Evolutionary conservation across 352 stramenopile species (phyloP), one percentile per base, ranked within the genome.

Genomic region (Phytophthora chlamydospora): DNA sequence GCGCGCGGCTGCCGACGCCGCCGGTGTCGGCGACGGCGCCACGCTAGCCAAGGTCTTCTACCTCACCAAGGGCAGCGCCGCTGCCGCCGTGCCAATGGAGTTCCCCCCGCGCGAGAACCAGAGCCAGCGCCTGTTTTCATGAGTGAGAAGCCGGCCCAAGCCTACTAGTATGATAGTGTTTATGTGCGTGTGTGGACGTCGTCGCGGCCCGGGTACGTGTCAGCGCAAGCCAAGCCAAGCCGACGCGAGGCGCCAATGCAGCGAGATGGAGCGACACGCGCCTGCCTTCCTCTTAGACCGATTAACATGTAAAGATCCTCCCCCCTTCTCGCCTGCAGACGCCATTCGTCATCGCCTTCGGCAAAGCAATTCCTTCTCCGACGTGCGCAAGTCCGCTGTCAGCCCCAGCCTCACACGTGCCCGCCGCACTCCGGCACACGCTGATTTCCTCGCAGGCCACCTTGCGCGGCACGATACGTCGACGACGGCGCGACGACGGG

Each of bases 21-120:
- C 70, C 10, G 45, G 51, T 0, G 50, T 71, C 1, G 48, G 38
- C 13, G 55, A 67, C 42, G 60, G 60, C n/a, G 24, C 41, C 16
- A 64, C 70, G 41, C 45, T 78, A 39, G 70, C 70, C 60, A 75
- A 69, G 49, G 58, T 73, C 16, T 78, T 75, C 35, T 78, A 62
- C 41, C 19, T 78, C 42, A 73, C 70, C 3, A 66, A 64, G 35
- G 53, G 66, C 40, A 75, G 58, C 55, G 66, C 60, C 4, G 58
- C 58, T 0, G 49, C 58, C 3, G 70, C 70, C 4, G 62, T 75
- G 41, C 70, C 70, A 12, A 78, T 78, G 70, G 68, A 73, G 38
- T 78, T 78, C 41, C 70, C 70, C n/a, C 62, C 66, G 2, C 53
- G 53, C 21, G 66, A 78, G 50, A 75, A 69, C 56, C 62, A 70